phyloP scores from a whole-genome alignment of 352 stramenopile genomes.

The Pythium pyrilobum region DNA sequence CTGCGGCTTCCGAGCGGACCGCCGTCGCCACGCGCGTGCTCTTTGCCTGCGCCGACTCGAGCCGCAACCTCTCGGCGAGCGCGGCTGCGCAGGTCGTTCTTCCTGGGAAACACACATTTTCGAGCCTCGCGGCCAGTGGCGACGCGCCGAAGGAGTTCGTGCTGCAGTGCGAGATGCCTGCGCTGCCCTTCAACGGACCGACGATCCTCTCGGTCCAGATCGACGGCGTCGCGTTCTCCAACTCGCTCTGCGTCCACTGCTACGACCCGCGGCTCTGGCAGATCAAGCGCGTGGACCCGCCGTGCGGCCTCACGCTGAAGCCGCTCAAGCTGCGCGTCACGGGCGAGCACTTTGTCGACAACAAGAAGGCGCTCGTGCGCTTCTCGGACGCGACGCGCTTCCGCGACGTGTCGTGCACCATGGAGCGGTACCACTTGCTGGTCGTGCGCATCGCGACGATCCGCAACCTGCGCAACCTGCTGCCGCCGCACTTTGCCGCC shows the following conservation, averaged over 20 bases:
- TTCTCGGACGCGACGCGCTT: constrained; percentile 44
- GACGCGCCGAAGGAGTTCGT: neutral
- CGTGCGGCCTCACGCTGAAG: constrained; percentile 36
- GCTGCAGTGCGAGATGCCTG: constrained; percentile 55
- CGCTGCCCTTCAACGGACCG: constrained; percentile 44
- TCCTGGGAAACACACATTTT: constrained; percentile 4
- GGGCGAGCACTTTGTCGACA: constrained; percentile 67
- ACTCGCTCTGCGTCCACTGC: constrained; percentile 57
- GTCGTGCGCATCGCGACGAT: constrained; percentile 44
- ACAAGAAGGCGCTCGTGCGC: constrained; percentile 48
- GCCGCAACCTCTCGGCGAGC: constrained; percentile 27
- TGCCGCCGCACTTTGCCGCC: constrained; percentile 23
- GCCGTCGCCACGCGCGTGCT: constrained; percentile 16
- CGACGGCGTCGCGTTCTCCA: constrained; percentile 53
- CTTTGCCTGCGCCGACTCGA: constrained; percentile 45
- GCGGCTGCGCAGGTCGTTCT: constrained; percentile 37
- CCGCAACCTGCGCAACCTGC: constrained; percentile 35
- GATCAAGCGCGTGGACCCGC: constrained; percentile 34
- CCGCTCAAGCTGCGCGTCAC: constrained; percentile 31
- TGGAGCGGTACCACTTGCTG: constrained; percentile 48
- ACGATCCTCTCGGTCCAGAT: constrained; percentile 41
- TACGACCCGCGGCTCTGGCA: constrained; percentile 58
- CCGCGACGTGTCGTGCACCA: constrained; percentile 21
- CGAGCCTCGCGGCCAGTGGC: constrained; percentile 1
- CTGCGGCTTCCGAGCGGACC: neutral